Evolutionary conservation across 164 flowering plant species (phyloP), one percentile per base, ranked within the genome.

Genomic region (Nymphaea colorata): DNA sequence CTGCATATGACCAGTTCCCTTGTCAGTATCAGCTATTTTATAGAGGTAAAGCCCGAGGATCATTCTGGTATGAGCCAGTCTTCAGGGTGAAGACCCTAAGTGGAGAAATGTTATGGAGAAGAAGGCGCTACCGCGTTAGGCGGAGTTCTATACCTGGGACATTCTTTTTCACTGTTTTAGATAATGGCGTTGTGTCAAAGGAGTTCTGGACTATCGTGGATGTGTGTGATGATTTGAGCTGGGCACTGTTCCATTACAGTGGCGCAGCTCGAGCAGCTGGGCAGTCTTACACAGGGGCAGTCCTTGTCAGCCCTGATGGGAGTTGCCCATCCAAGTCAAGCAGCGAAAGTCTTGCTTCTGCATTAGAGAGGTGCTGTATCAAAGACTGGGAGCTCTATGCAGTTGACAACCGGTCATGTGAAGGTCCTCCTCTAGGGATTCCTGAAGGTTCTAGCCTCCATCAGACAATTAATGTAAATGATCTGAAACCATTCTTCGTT

Each of bases 1-100:
- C 97, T 2, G 98, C 98, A n/a, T 93, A 93, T 64, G 98, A 93
- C 71, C 98, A 93, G 63, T 93, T 93, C 61, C 98, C 98, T 4
- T 93, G 98, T 71, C 98, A 93, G 78, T 90, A 86, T 77, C 98
- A 93, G 81, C 80, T 93, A 4, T 93, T 91, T 70, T 93, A 93
- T 65, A 77, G 97, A 67, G 98, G 98, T 42, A 89, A 86, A 73
- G 96, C 96, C 6, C 85, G 72, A 71, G 94, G 96, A 41, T 87
- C 98, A 25, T 90, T 93, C 64, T 93, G 98, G 98, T 93, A 93
- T 68, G 98, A 93, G 75, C 98, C 98, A 2, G 89, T 93, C 45
- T 93, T 93, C 68, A 88, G 87, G 77, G 98, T 93, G 3, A 85
- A 65, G 68, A 61, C 64, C 6, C 64, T 61, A 2, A 36, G 16